These are phyloP conservation scores for Iberis amara DNA, from an alignment of 441 rosid genomes.

Conservation along the genomic window DNA sequence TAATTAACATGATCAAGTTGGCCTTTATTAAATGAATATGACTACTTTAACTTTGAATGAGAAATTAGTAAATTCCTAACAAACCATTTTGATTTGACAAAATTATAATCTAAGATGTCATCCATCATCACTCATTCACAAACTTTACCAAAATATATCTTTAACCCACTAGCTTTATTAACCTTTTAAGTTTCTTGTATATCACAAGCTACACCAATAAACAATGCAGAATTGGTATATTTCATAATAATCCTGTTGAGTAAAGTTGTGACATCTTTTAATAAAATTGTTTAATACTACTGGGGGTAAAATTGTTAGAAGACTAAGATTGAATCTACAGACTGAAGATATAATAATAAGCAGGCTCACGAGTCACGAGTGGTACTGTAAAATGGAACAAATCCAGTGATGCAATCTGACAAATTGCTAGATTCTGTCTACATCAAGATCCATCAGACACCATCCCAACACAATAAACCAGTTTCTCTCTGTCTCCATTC, in stretches of 20 bases:
- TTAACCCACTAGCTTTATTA: slow-evolving; percentile 20
- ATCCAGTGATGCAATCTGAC: slow-evolving; percentile 34
- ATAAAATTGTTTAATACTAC: not conserved
- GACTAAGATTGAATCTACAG: slow-evolving; percentile 24
- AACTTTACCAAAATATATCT: not conserved
- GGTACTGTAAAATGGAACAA: slow-evolving; percentile 4
- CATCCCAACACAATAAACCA: slow-evolving; percentile 27
- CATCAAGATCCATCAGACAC: slow-evolving; percentile 28
- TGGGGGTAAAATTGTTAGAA: slow-evolving; percentile 8
- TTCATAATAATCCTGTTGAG: not conserved
- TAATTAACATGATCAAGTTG: too few relatives aligned
- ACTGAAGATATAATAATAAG: too few relatives aligned
- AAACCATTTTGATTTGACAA: slow-evolving; percentile 16
- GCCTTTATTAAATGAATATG: too few relatives aligned
- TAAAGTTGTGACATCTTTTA: too few relatives aligned
- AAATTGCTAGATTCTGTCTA: slow-evolving; percentile 33
- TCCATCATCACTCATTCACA: slow-evolving; percentile 21
- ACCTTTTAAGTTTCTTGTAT: too few relatives aligned
- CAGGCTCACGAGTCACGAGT: slow-evolving; percentile 29
- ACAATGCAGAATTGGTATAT: slow-evolving; percentile 14
- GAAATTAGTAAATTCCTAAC: slow-evolving; percentile 1
- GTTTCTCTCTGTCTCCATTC: slow-evolving; percentile 24
- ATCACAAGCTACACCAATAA: too few relatives aligned
- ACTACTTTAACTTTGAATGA: not conserved
- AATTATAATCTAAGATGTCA: slow-evolving; percentile 6